Percentiles rank a stretch among this genome's conserved stretches.
Evolutionary conservation across 2,329 filamentous ascomycete species (phyloP).

Genomic region (Huntiella bhutanensis): DNA sequence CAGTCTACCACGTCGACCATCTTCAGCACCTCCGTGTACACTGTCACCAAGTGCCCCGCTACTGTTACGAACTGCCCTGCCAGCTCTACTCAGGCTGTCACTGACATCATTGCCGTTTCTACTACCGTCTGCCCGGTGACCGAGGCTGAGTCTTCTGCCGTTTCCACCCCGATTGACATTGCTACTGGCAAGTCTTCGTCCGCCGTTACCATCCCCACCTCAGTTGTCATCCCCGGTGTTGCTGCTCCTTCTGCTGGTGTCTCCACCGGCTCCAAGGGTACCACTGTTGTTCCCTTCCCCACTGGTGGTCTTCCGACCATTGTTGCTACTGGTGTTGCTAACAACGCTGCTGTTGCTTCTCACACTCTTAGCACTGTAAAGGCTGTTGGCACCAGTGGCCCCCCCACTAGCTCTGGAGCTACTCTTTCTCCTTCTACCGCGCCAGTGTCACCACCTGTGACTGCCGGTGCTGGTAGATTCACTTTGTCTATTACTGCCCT

Average conservation of each 20-base stretch:
- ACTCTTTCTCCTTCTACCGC: neutral
- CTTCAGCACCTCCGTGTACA: conserved; percentile 2
- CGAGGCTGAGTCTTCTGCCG: conserved; percentile 3
- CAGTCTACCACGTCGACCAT: neutral
- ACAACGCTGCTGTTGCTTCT: neutral
- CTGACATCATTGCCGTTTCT: neutral
- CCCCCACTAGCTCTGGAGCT: neutral
- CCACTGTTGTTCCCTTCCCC: neutral
- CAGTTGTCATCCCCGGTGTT: neutral
- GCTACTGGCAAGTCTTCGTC: neutral
- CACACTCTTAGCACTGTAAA: neutral
- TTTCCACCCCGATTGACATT: neutral
- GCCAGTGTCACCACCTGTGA: neutral
- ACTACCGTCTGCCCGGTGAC: conserved; percentile 1
- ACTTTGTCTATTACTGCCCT: neutral
- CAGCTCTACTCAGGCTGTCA: neutral
- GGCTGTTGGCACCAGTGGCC: neutral
- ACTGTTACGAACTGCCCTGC: neutral
- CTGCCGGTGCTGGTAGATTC: neutral
- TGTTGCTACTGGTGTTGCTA: neutral
- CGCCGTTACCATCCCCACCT: neutral
- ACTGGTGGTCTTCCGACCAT: neutral
- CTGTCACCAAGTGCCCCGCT: neutral
- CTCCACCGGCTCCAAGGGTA: neutral
- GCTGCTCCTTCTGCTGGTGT: neutral